A percentile compares a stretch with the other conserved stretches of the same genome.
Evolutionary conservation across 495 filamentous ascomycete genomes (phyloP).

Genomic region (Talaromyces wortmannii): DNA sequence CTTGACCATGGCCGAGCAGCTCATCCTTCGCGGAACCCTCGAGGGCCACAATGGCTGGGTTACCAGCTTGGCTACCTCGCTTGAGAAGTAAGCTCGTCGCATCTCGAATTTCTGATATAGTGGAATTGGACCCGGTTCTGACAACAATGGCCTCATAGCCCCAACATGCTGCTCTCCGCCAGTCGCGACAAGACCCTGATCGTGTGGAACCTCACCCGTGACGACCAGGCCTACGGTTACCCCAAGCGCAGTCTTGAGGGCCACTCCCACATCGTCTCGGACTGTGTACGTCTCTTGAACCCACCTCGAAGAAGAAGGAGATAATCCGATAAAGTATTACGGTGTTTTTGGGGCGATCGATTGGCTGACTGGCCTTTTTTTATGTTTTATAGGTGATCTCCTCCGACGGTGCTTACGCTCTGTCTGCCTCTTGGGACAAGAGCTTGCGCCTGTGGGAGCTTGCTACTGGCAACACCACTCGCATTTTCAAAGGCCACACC

Average conservation of each 20-base stretch:
- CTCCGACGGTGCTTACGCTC: slow-evolving; percentile 98
- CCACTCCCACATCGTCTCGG: slow-evolving; percentile 99
- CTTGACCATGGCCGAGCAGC: slow-evolving; percentile 81
- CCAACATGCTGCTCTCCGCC: slow-evolving; percentile 99
- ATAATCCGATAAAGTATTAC: slow-evolving; percentile 3
- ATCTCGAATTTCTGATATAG: slow-evolving; percentile 15
- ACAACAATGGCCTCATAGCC: slow-evolving; percentile 51
- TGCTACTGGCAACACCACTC: slow-evolving; percentile 88
- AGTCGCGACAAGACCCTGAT: slow-evolving; percentile 98
- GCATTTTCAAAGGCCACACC: slow-evolving; percentile 97
- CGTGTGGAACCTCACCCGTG: slow-evolving; percentile 99
- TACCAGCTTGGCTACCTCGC: slow-evolving; percentile 81
- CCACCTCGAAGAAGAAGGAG: slow-evolving; percentile 6
- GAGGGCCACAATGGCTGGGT: slow-evolving; percentile 87
- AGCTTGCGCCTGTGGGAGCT: slow-evolving; percentile 99
- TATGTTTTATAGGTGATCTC: slow-evolving; percentile 83
- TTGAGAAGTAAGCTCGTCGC: slow-evolving; percentile 79
- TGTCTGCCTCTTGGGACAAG: slow-evolving; percentile 99
- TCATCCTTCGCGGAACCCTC: slow-evolving; percentile 95
- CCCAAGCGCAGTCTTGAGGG: slow-evolving; percentile 97
- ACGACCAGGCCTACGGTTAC: slow-evolving; percentile 95
- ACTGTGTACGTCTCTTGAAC: slow-evolving; percentile 73
- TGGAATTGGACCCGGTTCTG: slow-evolving; percentile 17
- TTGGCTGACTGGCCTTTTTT: slow-evolving; percentile 30
- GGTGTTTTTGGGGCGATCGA: not conserved